Evolutionary conservation across 2,329 filamentous ascomycete species (phyloP).

Genomic region (Fusarium irregulare): DNA sequence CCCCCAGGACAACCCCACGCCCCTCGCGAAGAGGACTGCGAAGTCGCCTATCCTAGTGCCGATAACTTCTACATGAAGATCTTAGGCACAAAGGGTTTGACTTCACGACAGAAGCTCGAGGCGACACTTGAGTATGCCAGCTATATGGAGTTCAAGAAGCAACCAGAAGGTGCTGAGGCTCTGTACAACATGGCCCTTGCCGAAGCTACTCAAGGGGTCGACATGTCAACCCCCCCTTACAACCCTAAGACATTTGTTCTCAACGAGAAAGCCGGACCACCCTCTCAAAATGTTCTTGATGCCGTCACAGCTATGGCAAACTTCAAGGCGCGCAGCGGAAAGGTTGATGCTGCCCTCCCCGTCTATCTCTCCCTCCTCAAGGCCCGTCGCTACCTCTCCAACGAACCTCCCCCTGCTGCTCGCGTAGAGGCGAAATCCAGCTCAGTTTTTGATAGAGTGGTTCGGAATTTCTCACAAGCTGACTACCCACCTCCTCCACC

Average conservation of each 20-base stretch:
- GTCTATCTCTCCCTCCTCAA: conserved; percentile 87
- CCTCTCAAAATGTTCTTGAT: conserved; percentile 79
- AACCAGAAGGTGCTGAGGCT: conserved; percentile 72
- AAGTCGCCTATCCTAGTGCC: conserved; percentile 74
- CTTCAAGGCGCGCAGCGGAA: conserved; percentile 77
- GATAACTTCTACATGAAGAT: conserved; percentile 85
- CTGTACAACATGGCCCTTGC: conserved; percentile 82
- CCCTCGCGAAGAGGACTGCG: conserved; percentile 81
- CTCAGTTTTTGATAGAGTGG: conserved; percentile 38
- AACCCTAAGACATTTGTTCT: conserved; percentile 72
- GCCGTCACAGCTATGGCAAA: conserved; percentile 82
- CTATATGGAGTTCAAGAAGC: conserved; percentile 83
- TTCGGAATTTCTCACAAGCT: conserved; percentile 56
- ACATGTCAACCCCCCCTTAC: conserved; percentile 57
- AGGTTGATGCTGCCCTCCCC: conserved; percentile 77
- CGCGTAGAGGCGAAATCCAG: conserved; percentile 11
- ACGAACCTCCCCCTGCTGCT: conserved; percentile 46
- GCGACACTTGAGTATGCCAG: conserved; percentile 86
- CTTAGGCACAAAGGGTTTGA: conserved; percentile 82
- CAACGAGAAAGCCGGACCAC: conserved; percentile 65
- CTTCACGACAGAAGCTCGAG: conserved; percentile 80
- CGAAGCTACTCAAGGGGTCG: conserved; percentile 71
- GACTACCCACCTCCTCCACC: conserved; percentile 77
- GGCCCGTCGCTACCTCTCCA: conserved; percentile 73
- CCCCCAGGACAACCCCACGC: conserved; percentile 71